A percentile compares a stretch with the other conserved stretches of the same genome.
Conservation (phyloP, 2,329 filamentous ascomycete species). For the Fusarium torreyae region DNA sequence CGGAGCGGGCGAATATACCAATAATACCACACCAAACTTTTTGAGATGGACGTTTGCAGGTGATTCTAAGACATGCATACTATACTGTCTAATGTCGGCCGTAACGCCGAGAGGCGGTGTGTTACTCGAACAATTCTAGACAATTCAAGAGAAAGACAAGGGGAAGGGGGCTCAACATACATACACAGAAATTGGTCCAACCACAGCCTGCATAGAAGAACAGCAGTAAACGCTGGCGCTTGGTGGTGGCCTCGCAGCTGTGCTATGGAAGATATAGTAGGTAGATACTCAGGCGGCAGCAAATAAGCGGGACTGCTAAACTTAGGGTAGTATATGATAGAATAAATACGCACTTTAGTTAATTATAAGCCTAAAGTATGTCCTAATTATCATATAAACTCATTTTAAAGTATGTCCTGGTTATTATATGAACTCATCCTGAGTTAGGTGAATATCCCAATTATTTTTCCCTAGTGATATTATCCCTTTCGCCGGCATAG, state of each 20-base stretch:
- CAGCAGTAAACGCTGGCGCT: conserved; percentile 4
- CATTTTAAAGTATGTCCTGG: no score
- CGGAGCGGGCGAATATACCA: conserved; percentile 46
- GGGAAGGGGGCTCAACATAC: background rate
- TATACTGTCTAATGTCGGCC: background rate
- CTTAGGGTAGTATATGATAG: no score
- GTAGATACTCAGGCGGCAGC: no score
- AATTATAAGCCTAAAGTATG: no score
- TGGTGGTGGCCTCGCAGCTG: background rate
- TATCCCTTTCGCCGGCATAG: no score
- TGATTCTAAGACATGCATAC: conserved; percentile 17
- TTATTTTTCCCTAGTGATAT: no score
- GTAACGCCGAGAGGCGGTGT: background rate
- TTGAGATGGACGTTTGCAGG: conserved; percentile 17
- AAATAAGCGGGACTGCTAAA: no score
- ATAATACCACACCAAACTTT: conserved; percentile 44
- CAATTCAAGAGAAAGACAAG: background rate
- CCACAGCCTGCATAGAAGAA: conserved; percentile 1
- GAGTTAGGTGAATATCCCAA: no score
- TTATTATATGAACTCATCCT: no score
- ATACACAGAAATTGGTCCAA: background rate
- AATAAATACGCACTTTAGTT: no score
- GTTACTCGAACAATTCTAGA: conserved; percentile 2
- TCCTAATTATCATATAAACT: no score
- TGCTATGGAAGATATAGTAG: background rate